Conservation (phyloP, 2,329 filamentous ascomycete genomes). For the Stachybotrys chartarum region DNA sequence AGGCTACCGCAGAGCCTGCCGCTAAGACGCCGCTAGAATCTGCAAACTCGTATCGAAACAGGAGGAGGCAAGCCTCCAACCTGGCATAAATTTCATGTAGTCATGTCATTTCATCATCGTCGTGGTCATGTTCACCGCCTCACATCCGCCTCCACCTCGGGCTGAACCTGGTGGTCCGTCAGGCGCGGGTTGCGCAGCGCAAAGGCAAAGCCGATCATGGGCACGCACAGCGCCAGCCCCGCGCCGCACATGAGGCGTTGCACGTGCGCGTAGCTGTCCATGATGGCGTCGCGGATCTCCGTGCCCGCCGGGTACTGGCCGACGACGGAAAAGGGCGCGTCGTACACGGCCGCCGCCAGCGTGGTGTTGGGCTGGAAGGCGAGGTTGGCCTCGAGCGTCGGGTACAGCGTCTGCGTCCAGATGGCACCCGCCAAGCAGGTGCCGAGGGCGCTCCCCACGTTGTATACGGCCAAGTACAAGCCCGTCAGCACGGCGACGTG, state of each 20-base stretch:
- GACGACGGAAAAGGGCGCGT: slow-evolving; percentile 26
- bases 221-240: slow-evolving; percentile 37
- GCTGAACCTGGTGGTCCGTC: slow-evolving; percentile 31
- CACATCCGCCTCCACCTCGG: slow-evolving; percentile 9
- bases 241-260: slow-evolving; percentile 37
- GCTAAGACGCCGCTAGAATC: background rate
- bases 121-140: background rate
- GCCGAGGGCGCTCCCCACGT: slow-evolving; percentile 32
- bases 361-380: slow-evolving; percentile 25
- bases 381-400: slow-evolving; percentile 20
- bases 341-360: slow-evolving; percentile 27
- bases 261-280: slow-evolving; percentile 35
- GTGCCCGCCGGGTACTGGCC: slow-evolving; percentile 32
- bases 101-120: background rate
- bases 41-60: background rate
- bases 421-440: slow-evolving; percentile 32
- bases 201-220: slow-evolving; percentile 37
- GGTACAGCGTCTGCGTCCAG: slow-evolving; percentile 33
- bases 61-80: background rate
- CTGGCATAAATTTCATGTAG: background rate
- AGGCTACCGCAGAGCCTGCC: background rate
- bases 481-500: slow-evolving; percentile 31
- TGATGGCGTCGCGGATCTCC: slow-evolving; percentile 33
- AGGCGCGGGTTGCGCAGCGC: slow-evolving; percentile 35
- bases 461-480: slow-evolving; percentile 32